Base-by-base conservation (phyloP, 345 rosid genomes). In the Gossypium sturtianum region DNA sequence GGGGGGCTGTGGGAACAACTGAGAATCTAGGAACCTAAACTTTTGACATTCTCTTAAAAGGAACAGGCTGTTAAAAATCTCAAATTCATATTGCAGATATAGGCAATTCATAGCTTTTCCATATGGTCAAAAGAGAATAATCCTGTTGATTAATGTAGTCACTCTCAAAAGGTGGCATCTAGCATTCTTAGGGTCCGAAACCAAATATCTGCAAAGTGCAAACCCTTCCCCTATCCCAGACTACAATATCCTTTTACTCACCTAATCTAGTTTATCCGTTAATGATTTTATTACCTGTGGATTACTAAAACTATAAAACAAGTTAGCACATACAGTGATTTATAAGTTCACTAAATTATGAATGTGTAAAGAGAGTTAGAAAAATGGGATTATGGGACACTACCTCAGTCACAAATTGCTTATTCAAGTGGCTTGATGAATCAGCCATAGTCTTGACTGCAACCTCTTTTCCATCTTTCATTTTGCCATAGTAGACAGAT, bases 361-460 rank as follows among this genome's bases (percentile, higher is more conserved):
- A 47, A 66, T 2, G 7, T 13, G 54, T 22, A 20, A 66, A 66
- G 12, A 29, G 34, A 13, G 66, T 16, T 34, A 62, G 66, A 63
- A 63, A 49, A 74, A 63, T 23, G 19, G 25, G 69, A 66, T 16
- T 65, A 63, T 19, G 19, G 20, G 62, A 66, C 20, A 65, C 29
- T 83, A 91, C 98, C 94, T 96, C 99, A n/a, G 97, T 96, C 59
- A 86, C 97, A 84, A 96, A 96, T 78, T 96, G 99, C 79, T 87
- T 85, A 60, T 87, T 86, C 72, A 85, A 77, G 63, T 90, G 75
- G 77, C 82, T 89, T 60, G 91, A 86, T 59, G 88, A 76, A 78
- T 91, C 99, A 15, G 87, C 87, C 79, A 91, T 96, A 64, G 87
- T 81, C 86, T 96, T 96, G 58, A 93, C 98, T 17, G 98, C 98